Percentiles rank a stretch among this genome's conserved stretches.
phyloP scores from a whole-genome alignment of 441 rosid species.

The Viola pubescens region DNA sequence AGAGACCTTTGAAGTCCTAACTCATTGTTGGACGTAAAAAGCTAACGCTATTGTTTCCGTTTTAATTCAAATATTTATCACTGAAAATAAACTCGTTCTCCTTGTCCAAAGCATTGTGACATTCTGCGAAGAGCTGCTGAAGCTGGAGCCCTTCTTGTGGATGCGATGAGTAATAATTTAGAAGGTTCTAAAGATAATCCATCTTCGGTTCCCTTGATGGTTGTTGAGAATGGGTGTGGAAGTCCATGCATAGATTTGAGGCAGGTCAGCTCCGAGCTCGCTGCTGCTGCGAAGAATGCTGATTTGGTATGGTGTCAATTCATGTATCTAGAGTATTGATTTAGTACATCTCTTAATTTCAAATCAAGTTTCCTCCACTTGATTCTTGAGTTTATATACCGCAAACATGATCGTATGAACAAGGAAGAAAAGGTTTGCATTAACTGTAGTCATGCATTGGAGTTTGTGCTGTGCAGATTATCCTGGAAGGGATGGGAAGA shows the following conservation, averaged over 20 bases:
- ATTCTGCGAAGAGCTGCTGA: conserved; percentile 94
- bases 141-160: conserved; percentile 90
- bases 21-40: neutral
- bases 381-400: neutral
- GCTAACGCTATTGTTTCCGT: neutral
- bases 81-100: conserved; percentile 17
- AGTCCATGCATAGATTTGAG: conserved; percentile 96
- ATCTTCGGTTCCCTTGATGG: conserved; percentile 81
- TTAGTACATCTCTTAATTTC: neutral
- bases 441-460: conserved; percentile 14
- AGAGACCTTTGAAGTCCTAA: neutral
- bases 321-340: conserved; percentile 4
- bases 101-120: conserved; percentile 68
- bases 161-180: conserved; percentile 67
- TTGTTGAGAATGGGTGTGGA: conserved; percentile 99
- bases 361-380: neutral
- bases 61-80: neutral
- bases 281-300: conserved; percentile 88
- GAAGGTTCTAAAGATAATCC: conserved; percentile 57
- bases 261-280: conserved; percentile 98
- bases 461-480: conserved; percentile 40
- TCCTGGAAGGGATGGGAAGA: conserved; percentile 99
- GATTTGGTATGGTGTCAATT: conserved; percentile 63
- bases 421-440: neutral
- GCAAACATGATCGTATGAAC: neutral